Base-by-base conservation (phyloP, 2,329 filamentous ascomycete genomes). In the Xylaria digitata region DNA sequence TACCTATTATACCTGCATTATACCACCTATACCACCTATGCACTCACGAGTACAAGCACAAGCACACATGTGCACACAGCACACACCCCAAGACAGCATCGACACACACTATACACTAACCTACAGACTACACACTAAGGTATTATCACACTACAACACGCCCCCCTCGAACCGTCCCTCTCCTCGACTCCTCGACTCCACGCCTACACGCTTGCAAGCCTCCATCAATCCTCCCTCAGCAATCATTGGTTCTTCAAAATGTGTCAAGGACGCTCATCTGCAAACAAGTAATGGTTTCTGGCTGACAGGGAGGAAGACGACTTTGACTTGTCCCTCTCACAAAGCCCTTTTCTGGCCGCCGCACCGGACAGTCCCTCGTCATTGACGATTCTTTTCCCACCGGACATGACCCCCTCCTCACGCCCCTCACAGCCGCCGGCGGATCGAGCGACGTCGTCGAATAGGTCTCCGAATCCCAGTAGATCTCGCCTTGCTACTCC, bases 401-500 rank as follows among this genome's bases (percentile, higher is more conserved):
- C 65, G 69, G 74, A 70, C 26, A 77, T 77, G 75, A 68, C 75
- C 66, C 74, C 74, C 65, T 69, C 73, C 61, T 74, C 73, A 65
- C 72, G 70, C 67, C 71, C 71, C 63, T 75, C 75, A 62, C 74
- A 73, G 54, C 65, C 74, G 40, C 69, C 71, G 69, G 70, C 72
- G 67, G 70, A 71, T 63, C 72, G 70, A 69, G 65, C 67, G n/a
- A 66, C 70, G 53, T 74, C 74, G 56, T 75, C 73, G 48, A 70
- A 68, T 23, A 73, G 73, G 43, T 69, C 72, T 32, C 73, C 72
- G 46, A 68, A 69, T 42, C 73, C 72, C 40, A 68, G 68, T 42
- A 72, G 70, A 37, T 66, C 71, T 45, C 74, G 74, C 57, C 52
- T 65, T 78, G 74, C 80, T 78, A 81, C 69, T 43, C 67, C 70